Percentiles rank a stretch among this genome's conserved stretches.
phyloP scores from a whole-genome alignment of 2,329 filamentous ascomycete genomes.

The Ascocoryne sarcoides region DNA sequence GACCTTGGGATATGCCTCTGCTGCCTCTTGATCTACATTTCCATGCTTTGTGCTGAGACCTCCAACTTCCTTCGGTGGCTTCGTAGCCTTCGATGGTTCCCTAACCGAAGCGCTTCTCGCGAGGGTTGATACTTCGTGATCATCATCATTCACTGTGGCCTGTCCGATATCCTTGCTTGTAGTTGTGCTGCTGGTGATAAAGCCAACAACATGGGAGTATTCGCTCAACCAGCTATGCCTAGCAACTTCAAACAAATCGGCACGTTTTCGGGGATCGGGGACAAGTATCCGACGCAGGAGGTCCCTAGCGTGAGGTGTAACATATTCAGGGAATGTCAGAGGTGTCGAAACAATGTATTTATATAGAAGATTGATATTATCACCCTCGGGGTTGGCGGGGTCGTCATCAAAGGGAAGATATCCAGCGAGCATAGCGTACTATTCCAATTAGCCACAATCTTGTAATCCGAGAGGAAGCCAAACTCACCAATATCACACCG shows the following conservation, averaged over 20 bases:
- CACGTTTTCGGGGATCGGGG: constrained; percentile 86
- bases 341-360: constrained; percentile 98
- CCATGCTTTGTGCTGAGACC: constrained; percentile 67
- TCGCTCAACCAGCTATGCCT: constrained; percentile 97
- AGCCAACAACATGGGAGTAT: constrained; percentile 91
- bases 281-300: constrained; percentile 88
- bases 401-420: constrained; percentile 98
- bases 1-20: constrained; percentile 51
- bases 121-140: constrained; percentile 50
- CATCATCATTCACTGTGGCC: constrained; percentile 55
- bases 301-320: constrained; percentile 91
- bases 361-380: constrained; percentile 98
- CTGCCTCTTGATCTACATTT: constrained; percentile 61
- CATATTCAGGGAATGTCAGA: constrained; percentile 96
- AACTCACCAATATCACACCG: constrained; percentile 87
- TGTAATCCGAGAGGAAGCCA: constrained; percentile 4
- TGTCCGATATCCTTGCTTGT: constrained; percentile 78
- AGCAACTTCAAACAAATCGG: constrained; percentile 93
- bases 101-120: constrained; percentile 88
- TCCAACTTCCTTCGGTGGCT: constrained; percentile 42
- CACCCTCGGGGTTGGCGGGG: constrained; percentile 93
- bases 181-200: constrained; percentile 93
- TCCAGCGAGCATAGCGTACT: constrained; percentile 98
- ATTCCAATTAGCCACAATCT: background rate
- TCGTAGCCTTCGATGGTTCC: constrained; percentile 66